Evolutionary conservation across 129 eudicot species (phyloP).

Genomic region (Helichrysum umbraculigerum): DNA sequence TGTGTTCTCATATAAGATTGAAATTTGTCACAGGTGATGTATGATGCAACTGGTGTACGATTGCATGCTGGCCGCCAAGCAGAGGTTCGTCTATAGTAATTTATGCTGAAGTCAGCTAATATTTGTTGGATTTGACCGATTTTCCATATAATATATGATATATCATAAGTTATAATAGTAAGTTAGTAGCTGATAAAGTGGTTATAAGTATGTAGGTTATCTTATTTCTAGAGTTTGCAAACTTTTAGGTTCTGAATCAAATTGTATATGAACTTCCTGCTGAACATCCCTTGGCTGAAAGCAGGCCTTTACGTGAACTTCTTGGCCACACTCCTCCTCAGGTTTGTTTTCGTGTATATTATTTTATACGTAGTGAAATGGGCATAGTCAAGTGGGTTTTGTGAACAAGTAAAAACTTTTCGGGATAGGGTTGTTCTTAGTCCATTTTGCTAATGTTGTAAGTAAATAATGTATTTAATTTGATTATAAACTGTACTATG

Average conservation of each 20-base stretch:
- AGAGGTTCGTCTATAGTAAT: conserved; percentile 47
- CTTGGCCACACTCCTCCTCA: conserved; percentile 98
- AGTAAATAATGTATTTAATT: not conserved
- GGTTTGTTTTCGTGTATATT: conserved; percentile 45
- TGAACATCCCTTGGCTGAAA: conserved; percentile 94
- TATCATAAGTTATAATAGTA: not conserved
- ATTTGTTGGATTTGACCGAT: not conserved
- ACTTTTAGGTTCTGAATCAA: conserved; percentile 79
- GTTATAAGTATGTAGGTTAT: conserved; percentile 6
- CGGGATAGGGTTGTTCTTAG: not conserved
- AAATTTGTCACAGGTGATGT: conserved; percentile 75
- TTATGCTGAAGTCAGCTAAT: not conserved
- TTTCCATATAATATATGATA: not conserved
- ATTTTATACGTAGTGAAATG: not conserved
- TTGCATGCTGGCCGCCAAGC: conserved; percentile 99
- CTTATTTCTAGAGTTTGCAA: not conserved
- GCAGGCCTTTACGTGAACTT: conserved; percentile 89
- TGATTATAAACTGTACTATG: not conserved
- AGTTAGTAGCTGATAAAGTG: not conserved
- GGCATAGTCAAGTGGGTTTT: not conserved
- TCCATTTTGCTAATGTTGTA: not conserved
- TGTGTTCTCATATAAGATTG: not conserved
- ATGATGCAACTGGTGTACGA: conserved; percentile 96
- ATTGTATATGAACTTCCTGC: conserved; percentile 92
- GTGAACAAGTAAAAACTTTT: not conserved